A percentile compares a stretch with the other conserved stretches of the same genome.
phyloP scores from a whole-genome alignment of 2,329 filamentous ascomycete genomes.

The Alternaria brassicicola region DNA sequence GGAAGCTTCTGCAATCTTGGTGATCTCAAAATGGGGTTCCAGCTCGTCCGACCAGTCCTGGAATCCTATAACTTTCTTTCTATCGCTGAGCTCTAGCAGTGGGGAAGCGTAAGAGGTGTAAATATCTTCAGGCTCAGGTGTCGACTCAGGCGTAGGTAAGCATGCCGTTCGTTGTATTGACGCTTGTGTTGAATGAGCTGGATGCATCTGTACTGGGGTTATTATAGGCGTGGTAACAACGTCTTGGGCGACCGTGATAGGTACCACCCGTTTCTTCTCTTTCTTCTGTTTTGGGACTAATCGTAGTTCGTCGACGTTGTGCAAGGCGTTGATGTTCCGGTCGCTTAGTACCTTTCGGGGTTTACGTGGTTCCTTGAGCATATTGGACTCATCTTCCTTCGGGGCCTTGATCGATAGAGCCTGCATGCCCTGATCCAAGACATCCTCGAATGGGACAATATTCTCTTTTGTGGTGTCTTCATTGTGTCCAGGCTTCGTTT shows the following conservation, averaged over 20 bases:
- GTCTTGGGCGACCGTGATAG: background rate
- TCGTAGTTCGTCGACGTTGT: conserved; percentile 1
- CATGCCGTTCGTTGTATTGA: conserved; percentile 14
- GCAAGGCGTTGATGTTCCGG: conserved; percentile 17
- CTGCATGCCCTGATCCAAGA: conserved; percentile 9
- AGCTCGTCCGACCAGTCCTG: conserved; percentile 51
- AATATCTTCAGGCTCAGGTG: conserved; percentile 32
- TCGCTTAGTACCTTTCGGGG: conserved; percentile 14
- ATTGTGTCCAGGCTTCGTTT: background rate
- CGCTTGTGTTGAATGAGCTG: conserved; percentile 15
- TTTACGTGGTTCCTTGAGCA: conserved; percentile 11
- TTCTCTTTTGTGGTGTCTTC: conserved; percentile 11
- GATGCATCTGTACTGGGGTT: conserved; percentile 16
- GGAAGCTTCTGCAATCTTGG: conserved; percentile 69
- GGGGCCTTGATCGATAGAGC: conserved; percentile 3
- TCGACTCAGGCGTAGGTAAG: conserved; percentile 27
- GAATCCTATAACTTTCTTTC: conserved; percentile 42
- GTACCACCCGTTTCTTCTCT: conserved; percentile 7
- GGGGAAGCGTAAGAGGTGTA: conserved; percentile 35
- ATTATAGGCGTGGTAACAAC: conserved; percentile 8
- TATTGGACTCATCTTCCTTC: background rate
- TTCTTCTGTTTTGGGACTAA: conserved; percentile 1
- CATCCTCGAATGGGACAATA: background rate
- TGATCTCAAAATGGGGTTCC: conserved; percentile 55
- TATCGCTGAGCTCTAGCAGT: conserved; percentile 40